phyloP scores from a whole-genome alignment of 306 rosid species.

The Vigna nakashimae region DNA sequence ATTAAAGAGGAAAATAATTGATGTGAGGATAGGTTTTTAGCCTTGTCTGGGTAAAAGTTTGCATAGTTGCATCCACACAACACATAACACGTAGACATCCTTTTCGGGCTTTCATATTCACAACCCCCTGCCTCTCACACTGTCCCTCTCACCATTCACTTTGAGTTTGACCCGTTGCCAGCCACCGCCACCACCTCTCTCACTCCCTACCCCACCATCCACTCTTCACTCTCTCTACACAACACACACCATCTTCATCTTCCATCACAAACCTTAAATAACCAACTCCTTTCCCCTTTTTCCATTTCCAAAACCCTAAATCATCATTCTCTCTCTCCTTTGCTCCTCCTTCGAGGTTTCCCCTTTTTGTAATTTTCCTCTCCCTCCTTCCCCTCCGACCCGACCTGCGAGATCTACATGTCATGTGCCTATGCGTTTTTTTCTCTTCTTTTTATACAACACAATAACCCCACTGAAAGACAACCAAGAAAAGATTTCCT shows the following conservation, averaged over 20 bases:
- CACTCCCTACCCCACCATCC: constrained; percentile 64
- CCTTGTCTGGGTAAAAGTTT: constrained; percentile 34
- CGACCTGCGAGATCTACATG: constrained; percentile 52
- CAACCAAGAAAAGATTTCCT: constrained; percentile 62
- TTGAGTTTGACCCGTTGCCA: constrained; percentile 97
- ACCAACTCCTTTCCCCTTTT: constrained; percentile 39
- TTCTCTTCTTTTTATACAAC: constrained; percentile 70
- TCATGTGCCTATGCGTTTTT: background rate
- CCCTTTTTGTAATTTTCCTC: constrained; percentile 47
- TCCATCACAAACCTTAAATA: constrained; percentile 42
- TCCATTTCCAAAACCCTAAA: constrained; percentile 55
- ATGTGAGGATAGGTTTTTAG: background rate
- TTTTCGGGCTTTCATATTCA: constrained; percentile 63
- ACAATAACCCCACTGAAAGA: constrained; percentile 55
- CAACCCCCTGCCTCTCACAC: constrained; percentile 40
- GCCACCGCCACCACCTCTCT: constrained; percentile 68
- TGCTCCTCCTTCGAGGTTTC: constrained; percentile 40
- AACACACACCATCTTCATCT: constrained; percentile 46
- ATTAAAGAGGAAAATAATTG: background rate
- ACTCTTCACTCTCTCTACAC: background rate
- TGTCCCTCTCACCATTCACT: constrained; percentile 62
- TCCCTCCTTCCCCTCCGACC: constrained; percentile 30
- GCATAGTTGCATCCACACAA: constrained; percentile 27
- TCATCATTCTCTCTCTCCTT: background rate
- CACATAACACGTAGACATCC: constrained; percentile 28